phyloP scores from a whole-genome alignment of 1,284 basidiomycete species.

The Marasmius sp. region DNA sequence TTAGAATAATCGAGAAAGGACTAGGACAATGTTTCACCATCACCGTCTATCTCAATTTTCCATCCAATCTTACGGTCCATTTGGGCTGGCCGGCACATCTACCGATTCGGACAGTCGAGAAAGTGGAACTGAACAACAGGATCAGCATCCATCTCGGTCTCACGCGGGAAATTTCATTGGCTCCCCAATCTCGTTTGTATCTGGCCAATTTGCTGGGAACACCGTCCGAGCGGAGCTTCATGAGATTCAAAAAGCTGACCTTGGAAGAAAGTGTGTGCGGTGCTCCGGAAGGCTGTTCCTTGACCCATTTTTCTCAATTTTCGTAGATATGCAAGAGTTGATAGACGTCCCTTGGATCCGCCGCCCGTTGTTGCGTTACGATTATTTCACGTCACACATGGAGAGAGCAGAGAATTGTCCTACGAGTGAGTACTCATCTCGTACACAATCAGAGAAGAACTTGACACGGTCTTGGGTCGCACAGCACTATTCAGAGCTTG shows the following conservation, averaged over 20 bases:
- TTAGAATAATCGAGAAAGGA: not conserved
- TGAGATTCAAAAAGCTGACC: slow-evolving; percentile 39
- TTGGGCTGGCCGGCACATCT: not conserved
- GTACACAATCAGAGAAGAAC: slow-evolving; percentile 2
- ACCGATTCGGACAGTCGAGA: not conserved
- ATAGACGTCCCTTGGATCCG: slow-evolving; percentile 35
- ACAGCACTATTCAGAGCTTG: slow-evolving; percentile 44
- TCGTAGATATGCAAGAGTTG: slow-evolving; percentile 37
- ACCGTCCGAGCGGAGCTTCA: slow-evolving; percentile 57
- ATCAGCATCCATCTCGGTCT: not conserved
- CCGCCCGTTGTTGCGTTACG: slow-evolving; percentile 38
- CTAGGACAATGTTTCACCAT: not conserved
- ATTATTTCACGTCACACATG: slow-evolving; percentile 27
- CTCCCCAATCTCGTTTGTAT: slow-evolving; percentile 49
- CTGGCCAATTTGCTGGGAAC: slow-evolving; percentile 59
- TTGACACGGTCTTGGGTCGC: slow-evolving; percentile 3
- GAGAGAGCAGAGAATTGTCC: slow-evolving; percentile 29
- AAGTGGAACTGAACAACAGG: not conserved
- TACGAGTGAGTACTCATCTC: slow-evolving; percentile 31
- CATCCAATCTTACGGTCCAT: not conserved
- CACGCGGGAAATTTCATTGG: slow-evolving; percentile 25
- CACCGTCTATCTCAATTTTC: not conserved
- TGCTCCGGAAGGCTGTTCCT: not conserved
- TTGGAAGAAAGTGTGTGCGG: slow-evolving; percentile 14
- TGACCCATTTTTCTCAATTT: not conserved